phyloP scores from a whole-genome alignment of 2,329 filamentous ascomycete genomes.

The Fusarium miscanthi region DNA sequence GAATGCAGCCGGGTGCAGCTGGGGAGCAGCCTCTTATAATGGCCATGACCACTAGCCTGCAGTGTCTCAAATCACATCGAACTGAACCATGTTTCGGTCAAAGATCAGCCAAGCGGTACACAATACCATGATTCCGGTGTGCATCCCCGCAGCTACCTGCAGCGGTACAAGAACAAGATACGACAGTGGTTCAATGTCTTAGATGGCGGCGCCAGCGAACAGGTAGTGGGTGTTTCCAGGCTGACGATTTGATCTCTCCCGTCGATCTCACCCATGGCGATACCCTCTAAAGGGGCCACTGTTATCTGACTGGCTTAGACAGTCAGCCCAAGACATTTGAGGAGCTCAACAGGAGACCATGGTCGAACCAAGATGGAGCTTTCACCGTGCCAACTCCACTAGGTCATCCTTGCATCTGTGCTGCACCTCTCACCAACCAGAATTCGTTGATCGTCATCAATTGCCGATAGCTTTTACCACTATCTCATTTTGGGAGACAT shows the following conservation, averaged over 20 bases:
- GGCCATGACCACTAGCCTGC: conserved; percentile 2
- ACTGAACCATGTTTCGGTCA: not conserved
- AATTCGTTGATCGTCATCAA: conserved; percentile 25
- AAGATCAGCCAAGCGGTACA: conserved; percentile 1
- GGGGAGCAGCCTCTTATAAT: conserved; percentile 32
- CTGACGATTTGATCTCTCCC: not conserved
- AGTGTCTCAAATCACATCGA: conserved; percentile 29
- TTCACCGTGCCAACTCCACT: conserved; percentile 14
- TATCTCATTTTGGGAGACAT: conserved; percentile 7
- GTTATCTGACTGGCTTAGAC: conserved; percentile 6
- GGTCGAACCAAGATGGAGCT: conserved; percentile 17
- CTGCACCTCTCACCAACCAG: conserved; percentile 28
- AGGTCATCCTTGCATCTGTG: conserved; percentile 16
- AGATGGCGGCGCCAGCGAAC: conserved; percentile 12
- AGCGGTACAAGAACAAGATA: conserved; percentile 10
- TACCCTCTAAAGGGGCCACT: conserved; percentile 1
- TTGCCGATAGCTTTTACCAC: conserved; percentile 15
- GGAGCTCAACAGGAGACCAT: conserved; percentile 1
- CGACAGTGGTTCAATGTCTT: conserved; percentile 36
- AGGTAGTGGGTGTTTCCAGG: conserved; percentile 17
- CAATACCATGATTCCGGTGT: conserved; percentile 23
- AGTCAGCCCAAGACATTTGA: conserved; percentile 22
- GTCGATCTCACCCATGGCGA: conserved; percentile 31
- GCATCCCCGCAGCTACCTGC: conserved; percentile 9
- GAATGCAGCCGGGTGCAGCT: not conserved